Evolutionary conservation across 176 grass and related monocot genomes (phyloP).

Genomic region (Ensete ventricosum): DNA sequence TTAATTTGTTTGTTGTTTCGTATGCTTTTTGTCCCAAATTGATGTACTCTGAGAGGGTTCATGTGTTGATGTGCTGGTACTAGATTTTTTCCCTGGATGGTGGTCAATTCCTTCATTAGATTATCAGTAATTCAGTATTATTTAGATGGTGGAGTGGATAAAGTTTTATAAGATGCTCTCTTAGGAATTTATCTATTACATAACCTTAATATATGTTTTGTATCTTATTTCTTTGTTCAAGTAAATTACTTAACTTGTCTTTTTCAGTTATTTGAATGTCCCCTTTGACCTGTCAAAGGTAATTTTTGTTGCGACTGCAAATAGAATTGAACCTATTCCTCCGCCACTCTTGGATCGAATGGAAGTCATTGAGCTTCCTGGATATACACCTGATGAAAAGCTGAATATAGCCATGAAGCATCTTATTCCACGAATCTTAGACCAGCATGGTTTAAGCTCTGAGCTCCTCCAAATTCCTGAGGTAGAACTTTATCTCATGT

Average conservation of each 20-base stretch:
- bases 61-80: no score
- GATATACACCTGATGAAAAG: conserved; percentile 96
- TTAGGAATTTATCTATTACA: not conserved
- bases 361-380: conserved; percentile 97
- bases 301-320: conserved; percentile 95
- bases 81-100: not conserved
- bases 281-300: conserved; percentile 95
- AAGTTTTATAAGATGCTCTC: not conserved
- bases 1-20: no score
- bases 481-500: conserved; percentile 26
- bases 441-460: conserved; percentile 83
- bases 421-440: conserved; percentile 94
- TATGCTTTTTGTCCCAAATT: not conserved
- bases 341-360: conserved; percentile 87
- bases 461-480: conserved; percentile 88
- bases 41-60: not conserved
- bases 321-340: conserved; percentile 81
- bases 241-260: conserved; percentile 40
- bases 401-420: conserved; percentile 96
- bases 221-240: not conserved
- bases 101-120: not conserved
- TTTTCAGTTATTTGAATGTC: conserved; percentile 92
- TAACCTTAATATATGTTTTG: not conserved
- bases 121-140: not conserved
- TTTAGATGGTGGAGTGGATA: not conserved